Base-by-base conservation (phyloP, 192 early-diverging fungal species). In the Umbelopsis vinacea region DNA sequence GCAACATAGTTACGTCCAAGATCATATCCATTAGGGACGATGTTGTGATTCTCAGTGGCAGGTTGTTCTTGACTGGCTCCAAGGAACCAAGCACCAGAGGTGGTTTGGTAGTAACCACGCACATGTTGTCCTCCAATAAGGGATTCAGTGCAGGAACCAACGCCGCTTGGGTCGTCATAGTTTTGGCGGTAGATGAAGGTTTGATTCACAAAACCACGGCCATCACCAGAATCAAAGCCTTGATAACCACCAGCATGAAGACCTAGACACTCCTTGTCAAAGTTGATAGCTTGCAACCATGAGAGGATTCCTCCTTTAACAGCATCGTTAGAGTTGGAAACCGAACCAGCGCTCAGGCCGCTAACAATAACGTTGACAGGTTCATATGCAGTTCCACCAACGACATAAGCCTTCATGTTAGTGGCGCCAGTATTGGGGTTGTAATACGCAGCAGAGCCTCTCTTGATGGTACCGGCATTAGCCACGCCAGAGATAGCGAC, bases 251-350 rank as follows among this genome's bases (percentile, higher is more conserved):
- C 67, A 46, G 67, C 67, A 48, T 68, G 67, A 19, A 68, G 67
- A 5, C 46, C 46, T n/a, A 68, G 15, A 21, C 67, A 68, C 43
- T 68, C 67, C 23, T 68, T 46, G n/a, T 68, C 67, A 46, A 68
- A 68, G 67, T 68, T 68, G 43, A 68, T 68, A 46, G 67, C 67
- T 68, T 68, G 67, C 29, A 68, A 45, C 67, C 67, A 68, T 0
- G 67, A 68, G n/a, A 68, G 67, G 14, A 68, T 68, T 0, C 67
- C 67, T 68, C 67, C 67, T 26, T 46, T 68, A 43, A 68, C 67
- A 48, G 22, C 10, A 46, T 68, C 67, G 24, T 40, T 29, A 21
- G 67, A 37, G 24, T 68, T 68, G 37, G 67, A 68, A 6, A 68
- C 67, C 4, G 37, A 21, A 12, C 67, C 67, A 24, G 43, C 67